Evolutionary conservation across 345 rosid genomes (phyloP), one percentile per base, ranked within the genome.

Genomic region (Dovyalis caffra): DNA sequence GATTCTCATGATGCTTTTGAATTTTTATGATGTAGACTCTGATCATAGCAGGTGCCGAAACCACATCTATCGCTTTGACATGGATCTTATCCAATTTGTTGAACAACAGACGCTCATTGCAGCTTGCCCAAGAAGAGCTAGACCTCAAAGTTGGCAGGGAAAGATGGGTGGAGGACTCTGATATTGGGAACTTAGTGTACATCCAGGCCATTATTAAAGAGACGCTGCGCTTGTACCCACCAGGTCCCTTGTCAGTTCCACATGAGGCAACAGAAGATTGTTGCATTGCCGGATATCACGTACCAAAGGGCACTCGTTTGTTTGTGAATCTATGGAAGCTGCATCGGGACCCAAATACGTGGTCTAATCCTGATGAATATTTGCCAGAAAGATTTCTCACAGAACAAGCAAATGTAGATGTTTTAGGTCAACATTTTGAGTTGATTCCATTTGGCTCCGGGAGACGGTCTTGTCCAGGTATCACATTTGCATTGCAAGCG

Each of bases 11-110:
- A 34, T 23, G 5, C 58, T 34, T 16, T 18, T 68, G 21, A 45
- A 51, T 6, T 21, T 37, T 34, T 10, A 12, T 47, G 33, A 7
- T 69, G 51, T 15, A 90, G 95, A 87, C 83, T 71, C 80, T 90
- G 62, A 76, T 90, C 0, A 43, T 85, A 31, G 86, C 88, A 8
- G 88, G 88, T n/a, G 76, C 80, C 9, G 90, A 88, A 18, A 81
- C 91, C 6, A 76, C 81, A 21, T 77, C 79, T 40, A 38, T 83
- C 61, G 76, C 84, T 31, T 71, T 85, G 25, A 82, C 86, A 58
- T 88, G 89, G 89, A 18, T 18, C n/a, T 47, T 6, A 47, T 47
- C 56, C 16, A 18, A 47, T 47, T 18, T 47, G 56, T 47, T 47
- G 2, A 47, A 18, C 56, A 45, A 4, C 15, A 45, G 74, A 6